Evolutionary conservation across 78 protist genomes (phyloP).

Genomic region (Dictyostelium intermedium): DNA sequence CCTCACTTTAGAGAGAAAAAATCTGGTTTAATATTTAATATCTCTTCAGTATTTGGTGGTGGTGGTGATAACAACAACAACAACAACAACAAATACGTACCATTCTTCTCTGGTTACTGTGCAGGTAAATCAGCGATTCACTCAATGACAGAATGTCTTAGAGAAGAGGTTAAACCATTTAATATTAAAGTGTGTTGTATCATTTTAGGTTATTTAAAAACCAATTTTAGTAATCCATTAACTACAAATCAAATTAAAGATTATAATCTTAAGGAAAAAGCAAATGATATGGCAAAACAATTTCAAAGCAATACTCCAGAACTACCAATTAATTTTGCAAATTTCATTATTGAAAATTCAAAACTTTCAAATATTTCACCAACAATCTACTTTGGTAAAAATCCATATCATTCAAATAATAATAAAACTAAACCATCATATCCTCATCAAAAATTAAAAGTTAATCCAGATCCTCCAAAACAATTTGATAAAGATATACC

Average conservation of each 20-base stretch:
- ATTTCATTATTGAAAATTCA: not conserved
- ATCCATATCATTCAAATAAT: not conserved
- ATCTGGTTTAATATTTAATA: not conserved
- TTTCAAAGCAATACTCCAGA: not conserved
- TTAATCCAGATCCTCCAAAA: not conserved
- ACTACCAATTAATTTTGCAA: not conserved
- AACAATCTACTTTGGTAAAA: not conserved
- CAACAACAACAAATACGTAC: not conserved
- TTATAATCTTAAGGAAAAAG: not conserved
- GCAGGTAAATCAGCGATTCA: not conserved
- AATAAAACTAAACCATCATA: not conserved
- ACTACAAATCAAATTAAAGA: not conserved
- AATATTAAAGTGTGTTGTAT: not conserved
- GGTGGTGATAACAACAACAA: not conserved
- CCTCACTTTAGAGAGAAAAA: constrained; percentile 13
- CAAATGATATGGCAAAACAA: not conserved
- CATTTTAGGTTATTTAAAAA: not conserved
- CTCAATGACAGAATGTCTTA: not conserved
- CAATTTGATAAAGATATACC: not conserved
- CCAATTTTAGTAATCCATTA: not conserved
- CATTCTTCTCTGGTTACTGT: not conserved
- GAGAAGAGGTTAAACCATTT: not conserved
- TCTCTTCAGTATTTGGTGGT: constrained; percentile 8
- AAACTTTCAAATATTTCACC: not conserved
- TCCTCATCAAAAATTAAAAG: not conserved